Evolutionary conservation across 2,329 filamentous ascomycete genomes (phyloP), one percentile per base, ranked within the genome.

Genomic region (Metarhizium brunneum): DNA sequence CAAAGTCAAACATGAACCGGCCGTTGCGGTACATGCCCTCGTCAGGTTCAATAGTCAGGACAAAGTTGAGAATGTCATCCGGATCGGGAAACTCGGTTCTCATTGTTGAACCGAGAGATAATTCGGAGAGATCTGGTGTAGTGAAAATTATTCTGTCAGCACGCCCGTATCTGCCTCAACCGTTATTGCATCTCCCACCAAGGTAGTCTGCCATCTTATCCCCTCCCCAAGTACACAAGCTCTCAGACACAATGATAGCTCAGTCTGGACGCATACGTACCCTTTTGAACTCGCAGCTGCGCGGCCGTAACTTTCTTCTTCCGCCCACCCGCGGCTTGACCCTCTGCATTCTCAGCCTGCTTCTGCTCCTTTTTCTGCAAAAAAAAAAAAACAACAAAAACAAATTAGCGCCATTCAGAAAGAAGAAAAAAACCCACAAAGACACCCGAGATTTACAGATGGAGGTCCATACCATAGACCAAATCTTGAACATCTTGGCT

Each of bases 241-340:
- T 45, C 16, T 45, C 18, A 18, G 6, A 13, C 4, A 16, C 16
- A 45, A 45, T 10, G 10, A 48, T 48, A 30, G 45, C 25, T 10
- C 18, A 30, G 18, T 6, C 3, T 14, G 25, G 10, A 16, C 20
- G 20, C 11, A 13, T 30, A 57, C 57, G 57, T 75, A 95, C 92
- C 94, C 82, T 96, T 95, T 74, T 97, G 94, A 59, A 96, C 91
- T 58, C 94, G 88, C 60, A 97, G 77, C 75, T 97, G 92, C 54
- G 94, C 94, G 18, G 94, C 90, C 25, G 94, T 97, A 62, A 99
- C 92, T 80, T 96, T 97, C 83, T 96, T 97, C 83, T 96, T 97
- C 78, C 91, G 96, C 54, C 85, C 82, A 16, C 85, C 86, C 0
- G 78, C 80, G 32, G 84, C 83, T 48, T 84, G 79, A 38, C 80